phyloP scores from a whole-genome alignment of 148 eudicot genomes.

The Dysphania ambrosioides region DNA sequence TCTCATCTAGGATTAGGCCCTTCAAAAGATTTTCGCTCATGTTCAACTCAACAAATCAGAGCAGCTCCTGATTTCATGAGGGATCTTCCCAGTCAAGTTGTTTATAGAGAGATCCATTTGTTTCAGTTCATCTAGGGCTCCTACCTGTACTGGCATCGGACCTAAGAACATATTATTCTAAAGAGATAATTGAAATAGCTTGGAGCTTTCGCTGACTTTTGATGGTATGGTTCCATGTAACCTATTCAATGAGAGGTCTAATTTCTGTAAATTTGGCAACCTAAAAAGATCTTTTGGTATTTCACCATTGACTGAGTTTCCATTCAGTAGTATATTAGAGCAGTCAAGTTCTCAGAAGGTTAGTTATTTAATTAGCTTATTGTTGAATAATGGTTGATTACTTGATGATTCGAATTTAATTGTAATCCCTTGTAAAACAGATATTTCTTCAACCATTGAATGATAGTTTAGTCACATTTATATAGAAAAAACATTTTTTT shows the following conservation, averaged over 20 bases:
- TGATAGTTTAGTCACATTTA: too few species aligned
- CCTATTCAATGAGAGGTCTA: slow-evolving; percentile 30
- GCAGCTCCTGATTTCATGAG: slow-evolving; percentile 21
- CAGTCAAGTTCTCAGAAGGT: slow-evolving; percentile 14
- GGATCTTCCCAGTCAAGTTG: slow-evolving; percentile 21
- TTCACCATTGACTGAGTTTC: slow-evolving; percentile 7
- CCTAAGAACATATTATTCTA: slow-evolving; percentile 26
- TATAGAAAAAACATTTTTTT: too few species aligned
- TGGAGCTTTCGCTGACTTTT: slow-evolving; percentile 15
- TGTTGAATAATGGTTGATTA: too few species aligned
- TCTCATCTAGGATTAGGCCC: slow-evolving; percentile 20
- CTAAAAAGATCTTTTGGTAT: slow-evolving; percentile 7
- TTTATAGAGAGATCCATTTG: slow-evolving; percentile 26
- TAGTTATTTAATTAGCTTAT: too few species aligned
- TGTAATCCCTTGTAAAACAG: too few species aligned
- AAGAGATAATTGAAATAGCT: slow-evolving; percentile 3
- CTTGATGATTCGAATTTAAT: too few species aligned
- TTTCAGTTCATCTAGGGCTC: not conserved
- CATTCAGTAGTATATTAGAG: slow-evolving; percentile 6
- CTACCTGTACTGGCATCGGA: slow-evolving; percentile 10
- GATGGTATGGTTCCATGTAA: slow-evolving; percentile 25
- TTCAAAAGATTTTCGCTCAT: slow-evolving; percentile 22
- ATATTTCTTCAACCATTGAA: too few species aligned
- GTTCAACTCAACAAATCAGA: slow-evolving; percentile 18
- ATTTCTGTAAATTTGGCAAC: slow-evolving; percentile 16